Evolutionary conservation across 1,284 basidiomycete genomes (phyloP), one percentile per base, ranked within the genome.

Genomic region (Retiboletus flavoniger): DNA sequence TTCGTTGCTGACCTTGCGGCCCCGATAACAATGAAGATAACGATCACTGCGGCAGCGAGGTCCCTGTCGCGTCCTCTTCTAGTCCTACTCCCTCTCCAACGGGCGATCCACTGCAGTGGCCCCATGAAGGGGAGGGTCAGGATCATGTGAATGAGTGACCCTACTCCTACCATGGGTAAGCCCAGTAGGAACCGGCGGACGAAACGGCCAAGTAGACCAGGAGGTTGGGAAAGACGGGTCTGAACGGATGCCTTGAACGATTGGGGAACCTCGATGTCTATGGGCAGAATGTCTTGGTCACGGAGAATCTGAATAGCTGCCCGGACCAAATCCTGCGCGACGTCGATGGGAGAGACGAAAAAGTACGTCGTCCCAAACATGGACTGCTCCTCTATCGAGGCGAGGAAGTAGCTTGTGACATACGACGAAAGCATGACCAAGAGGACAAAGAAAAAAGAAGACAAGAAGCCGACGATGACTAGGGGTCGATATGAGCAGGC

Each of bases 371-470:
- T 76, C 57, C 74, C 74, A 53, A 75, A 75, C 48, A 60, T 70
- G 68, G 56, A 71, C 58, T 59, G 64, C 28, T 72, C 66, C 48
- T 72, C 68, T 51, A 71, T 59, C 13, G 66, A 60, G 48, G 74
- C 72, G 64, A 88, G 78, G 67, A 86, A 83, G 61, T 79, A 83
- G 3, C 83, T 84, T 13, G 87, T 88, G 51, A 89, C 61, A 72
- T 82, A 87, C 11, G 89, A 92, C 7, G 88, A 84, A 42, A 80
- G 61, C 65, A 90, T 78, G 46, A 89, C 87, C 41, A 92, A 71
- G 31, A 77, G 49, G 3, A 82, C 83, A 70, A 92, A 91, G 19
- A 89, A 62, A 16, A 87, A 57, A 7, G 80, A 74, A 3, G 89
- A 87, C 7, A 89, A 61, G n/a, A 77, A 71, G 31, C 78, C 88